These are phyloP conservation scores for Agrostemma githago DNA, from an alignment of 148 eudicot genomes.

Conservation along the genomic window DNA sequence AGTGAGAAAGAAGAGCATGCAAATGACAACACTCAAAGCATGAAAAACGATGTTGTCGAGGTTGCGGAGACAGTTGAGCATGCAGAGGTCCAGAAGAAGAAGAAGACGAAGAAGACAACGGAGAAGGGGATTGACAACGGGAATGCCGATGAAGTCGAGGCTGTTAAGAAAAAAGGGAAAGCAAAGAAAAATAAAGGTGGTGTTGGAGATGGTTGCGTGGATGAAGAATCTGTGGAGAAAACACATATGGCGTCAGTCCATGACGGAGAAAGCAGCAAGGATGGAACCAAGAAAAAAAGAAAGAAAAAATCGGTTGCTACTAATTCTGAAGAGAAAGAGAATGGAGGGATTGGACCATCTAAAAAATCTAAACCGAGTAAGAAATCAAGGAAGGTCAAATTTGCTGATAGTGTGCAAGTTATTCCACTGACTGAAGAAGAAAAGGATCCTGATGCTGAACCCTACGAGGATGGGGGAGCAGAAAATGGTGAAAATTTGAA, in stretches of 20 bases:
- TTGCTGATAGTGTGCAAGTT: slow-evolving; percentile 27
- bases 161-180: background rate
- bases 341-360: background rate
- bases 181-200: slow-evolving; percentile 13
- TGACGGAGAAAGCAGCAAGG: slow-evolving; percentile 3
- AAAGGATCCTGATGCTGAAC: background rate
- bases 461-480: background rate
- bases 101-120: background rate
- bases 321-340: slow-evolving; percentile 1
- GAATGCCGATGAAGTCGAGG: background rate
- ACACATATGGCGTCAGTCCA: background rate
- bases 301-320: slow-evolving; percentile 1
- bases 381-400: slow-evolving; percentile 29
- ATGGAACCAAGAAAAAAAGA: slow-evolving; percentile 5
- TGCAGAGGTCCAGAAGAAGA: background rate
- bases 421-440: slow-evolving; percentile 20
- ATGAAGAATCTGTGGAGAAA: background rate
- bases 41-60: background rate
- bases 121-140: background rate
- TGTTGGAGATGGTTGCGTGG: background rate
- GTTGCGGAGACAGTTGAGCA: background rate
- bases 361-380: slow-evolving; percentile 6
- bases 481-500: slow-evolving; percentile 6
- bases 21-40: background rate
- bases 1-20: background rate